These are phyloP conservation scores for Aureobasidium lini DNA, from an alignment of 2,329 filamentous ascomycete genomes.

Conservation along the genomic window DNA sequence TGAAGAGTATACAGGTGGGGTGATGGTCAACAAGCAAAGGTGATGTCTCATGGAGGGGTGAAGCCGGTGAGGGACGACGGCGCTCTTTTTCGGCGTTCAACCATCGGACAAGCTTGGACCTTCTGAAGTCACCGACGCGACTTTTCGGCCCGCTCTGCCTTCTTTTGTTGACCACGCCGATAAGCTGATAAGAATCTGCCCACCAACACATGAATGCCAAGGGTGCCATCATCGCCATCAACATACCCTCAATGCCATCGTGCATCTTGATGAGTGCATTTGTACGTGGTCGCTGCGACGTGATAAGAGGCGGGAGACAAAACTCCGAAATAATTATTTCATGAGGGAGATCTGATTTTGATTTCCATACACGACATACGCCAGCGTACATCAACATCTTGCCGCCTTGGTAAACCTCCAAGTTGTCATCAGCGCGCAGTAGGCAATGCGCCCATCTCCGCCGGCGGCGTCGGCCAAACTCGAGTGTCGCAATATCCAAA, in stretches of 20 bases:
- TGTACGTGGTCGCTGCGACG: no score
- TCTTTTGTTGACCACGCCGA: not conserved
- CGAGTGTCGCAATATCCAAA: not conserved
- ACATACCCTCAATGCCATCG: no score
- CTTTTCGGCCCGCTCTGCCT: not conserved
- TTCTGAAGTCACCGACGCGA: not conserved
- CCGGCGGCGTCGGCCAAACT: not conserved
- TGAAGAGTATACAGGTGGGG: not conserved
- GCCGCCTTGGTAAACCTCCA: no score
- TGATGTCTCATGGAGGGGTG: not conserved
- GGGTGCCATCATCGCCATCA: no score
- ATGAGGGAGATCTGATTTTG: no score
- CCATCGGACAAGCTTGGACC: slow-evolving; percentile 2
- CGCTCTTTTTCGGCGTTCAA: slow-evolving; percentile 1
- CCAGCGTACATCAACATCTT: no score
- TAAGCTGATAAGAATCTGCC: not conserved
- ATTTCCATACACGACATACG: no score
- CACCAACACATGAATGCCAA: not conserved
- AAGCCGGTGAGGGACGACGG: not conserved
- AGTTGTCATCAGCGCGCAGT: no score
- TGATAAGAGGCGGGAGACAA: no score
- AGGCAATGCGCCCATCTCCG: slow-evolving; percentile 22
- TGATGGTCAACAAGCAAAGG: not conserved
- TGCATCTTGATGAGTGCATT: no score
- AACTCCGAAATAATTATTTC: no score